Evolutionary conservation across 2,329 filamentous ascomycete genomes (phyloP).

Genomic region (Didymella keratinophila): DNA sequence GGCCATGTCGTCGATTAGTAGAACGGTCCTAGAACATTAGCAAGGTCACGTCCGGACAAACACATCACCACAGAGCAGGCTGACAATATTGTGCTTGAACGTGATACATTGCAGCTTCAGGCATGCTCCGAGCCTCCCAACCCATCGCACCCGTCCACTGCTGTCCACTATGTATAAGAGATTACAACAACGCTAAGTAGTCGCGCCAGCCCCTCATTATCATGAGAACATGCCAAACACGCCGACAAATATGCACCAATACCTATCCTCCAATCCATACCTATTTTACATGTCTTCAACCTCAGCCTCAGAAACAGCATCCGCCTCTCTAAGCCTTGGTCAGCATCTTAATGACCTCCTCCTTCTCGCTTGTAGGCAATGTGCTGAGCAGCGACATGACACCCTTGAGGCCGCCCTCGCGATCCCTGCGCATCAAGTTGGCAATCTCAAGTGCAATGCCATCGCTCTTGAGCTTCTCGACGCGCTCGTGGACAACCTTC

Average conservation of each 20-base stretch:
- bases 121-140: slow-evolving; percentile 19
- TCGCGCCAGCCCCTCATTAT: slow-evolving; percentile 1
- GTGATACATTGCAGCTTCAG: slow-evolving; percentile 3
- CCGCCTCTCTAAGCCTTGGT: slow-evolving; percentile 48
- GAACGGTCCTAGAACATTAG: background rate
- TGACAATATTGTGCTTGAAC: background rate
- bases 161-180: slow-evolving; percentile 7
- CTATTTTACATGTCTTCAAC: slow-evolving; percentile 9
- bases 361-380: slow-evolving; percentile 87
- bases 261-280: background rate
- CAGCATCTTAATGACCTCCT: slow-evolving; percentile 73
- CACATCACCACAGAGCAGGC: background rate
- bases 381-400: slow-evolving; percentile 85
- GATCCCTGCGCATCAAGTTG: slow-evolving; percentile 70
- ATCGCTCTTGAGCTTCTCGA: slow-evolving; percentile 83
- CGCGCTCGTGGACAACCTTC: slow-evolving; percentile 80
- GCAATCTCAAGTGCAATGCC: slow-evolving; percentile 74
- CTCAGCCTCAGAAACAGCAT: background rate
- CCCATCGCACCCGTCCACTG: background rate
- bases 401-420: slow-evolving; percentile 79
- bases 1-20: too few species aligned
- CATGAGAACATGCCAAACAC: slow-evolving; percentile 1
- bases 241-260: slow-evolving; percentile 15
- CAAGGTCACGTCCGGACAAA: too few species aligned
- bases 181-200: slow-evolving; percentile 16